Conservation (phyloP, 345 rosid genomes). For the Salix exigua region DNA sequence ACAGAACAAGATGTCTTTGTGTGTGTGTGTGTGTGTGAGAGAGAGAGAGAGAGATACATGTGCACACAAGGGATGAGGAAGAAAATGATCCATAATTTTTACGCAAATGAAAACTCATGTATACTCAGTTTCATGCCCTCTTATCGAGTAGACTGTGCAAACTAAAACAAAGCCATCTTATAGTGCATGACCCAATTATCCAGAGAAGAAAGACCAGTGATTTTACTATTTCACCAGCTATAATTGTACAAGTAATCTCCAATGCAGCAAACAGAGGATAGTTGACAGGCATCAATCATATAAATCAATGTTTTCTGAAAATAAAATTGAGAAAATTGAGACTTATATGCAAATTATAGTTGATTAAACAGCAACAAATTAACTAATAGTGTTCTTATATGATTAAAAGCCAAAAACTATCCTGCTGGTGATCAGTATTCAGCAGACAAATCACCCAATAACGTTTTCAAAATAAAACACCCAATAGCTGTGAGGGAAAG, state of each 20-base stretch:
- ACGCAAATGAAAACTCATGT: background rate
- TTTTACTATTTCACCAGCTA: background rate
- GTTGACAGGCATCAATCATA: background rate
- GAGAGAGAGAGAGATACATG: background rate
- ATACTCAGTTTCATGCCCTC: background rate
- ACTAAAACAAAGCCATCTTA: background rate
- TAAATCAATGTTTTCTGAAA: background rate
- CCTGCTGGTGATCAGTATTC: background rate
- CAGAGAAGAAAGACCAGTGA: background rate
- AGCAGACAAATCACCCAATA: background rate
- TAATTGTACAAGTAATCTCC: background rate
- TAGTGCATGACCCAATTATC: background rate
- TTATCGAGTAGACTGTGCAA: background rate
- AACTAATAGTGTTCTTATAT: background rate
- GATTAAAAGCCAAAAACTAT: no score
- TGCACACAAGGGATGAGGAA: background rate
- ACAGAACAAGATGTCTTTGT: background rate
- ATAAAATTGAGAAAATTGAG: background rate
- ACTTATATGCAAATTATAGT: background rate
- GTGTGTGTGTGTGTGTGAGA: no score
- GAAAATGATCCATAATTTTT: background rate
- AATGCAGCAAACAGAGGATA: background rate
- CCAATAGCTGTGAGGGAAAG: background rate
- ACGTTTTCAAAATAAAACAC: background rate
- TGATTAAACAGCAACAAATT: background rate